Evolutionary conservation across 192 early-diverging fungal species (phyloP).

Genomic region (Funneliformis mosseae): DNA sequence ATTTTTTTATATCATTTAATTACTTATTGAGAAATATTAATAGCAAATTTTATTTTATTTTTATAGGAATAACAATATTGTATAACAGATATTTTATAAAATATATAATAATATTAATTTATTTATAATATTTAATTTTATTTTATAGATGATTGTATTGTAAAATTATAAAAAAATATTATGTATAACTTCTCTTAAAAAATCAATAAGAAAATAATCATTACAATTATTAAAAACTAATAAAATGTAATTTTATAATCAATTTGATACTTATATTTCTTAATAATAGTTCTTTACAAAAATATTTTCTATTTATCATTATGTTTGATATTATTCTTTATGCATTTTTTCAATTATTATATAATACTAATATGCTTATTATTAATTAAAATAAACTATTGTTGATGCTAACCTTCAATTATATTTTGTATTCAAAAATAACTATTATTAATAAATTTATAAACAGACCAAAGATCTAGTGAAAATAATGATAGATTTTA

Average conservation of each 20-base stretch:
- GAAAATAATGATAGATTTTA: not conserved
- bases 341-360: conserved; percentile 28
- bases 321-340: conserved; percentile 6
- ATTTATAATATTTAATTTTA: no score
- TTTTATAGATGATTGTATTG: no score
- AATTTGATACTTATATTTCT: not conserved
- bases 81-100: no score
- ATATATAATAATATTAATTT: no score
- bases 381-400: not conserved
- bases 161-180: conserved; percentile 13
- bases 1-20: no score
- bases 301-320: not conserved
- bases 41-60: no score
- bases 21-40: no score
- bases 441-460: not conserved
- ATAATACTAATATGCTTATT: conserved; percentile 17
- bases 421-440: conserved; percentile 4
- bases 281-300: not conserved
- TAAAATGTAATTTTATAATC: not conserved
- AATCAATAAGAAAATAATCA: not conserved
- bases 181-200: not conserved
- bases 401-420: not conserved
- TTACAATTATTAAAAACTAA: conserved; percentile 8
- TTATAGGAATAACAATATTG: no score
- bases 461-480: not conserved